phyloP scores from a whole-genome alignment of 371 early-diverging fungal genomes.

The Mortierella sp. region DNA sequence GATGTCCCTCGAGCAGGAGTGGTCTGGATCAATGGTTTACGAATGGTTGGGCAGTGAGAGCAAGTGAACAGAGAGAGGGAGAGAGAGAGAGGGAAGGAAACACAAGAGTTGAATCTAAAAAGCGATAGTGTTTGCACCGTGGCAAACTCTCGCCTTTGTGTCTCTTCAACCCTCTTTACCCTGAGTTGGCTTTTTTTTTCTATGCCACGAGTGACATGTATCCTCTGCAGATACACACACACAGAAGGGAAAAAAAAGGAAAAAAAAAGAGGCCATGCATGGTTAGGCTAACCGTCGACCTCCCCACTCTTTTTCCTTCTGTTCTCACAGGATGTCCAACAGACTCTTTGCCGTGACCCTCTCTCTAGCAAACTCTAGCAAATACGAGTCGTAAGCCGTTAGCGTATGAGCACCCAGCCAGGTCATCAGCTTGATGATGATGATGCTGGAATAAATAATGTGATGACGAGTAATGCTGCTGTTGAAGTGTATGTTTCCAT shows the following conservation, averaged over 20 bases:
- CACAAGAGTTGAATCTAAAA: background rate
- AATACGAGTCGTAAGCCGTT: too few species aligned
- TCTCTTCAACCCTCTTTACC: background rate
- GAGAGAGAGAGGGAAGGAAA: background rate
- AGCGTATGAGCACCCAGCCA: background rate
- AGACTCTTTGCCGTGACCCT: background rate
- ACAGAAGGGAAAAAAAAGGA: background rate
- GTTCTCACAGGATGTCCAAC: too few species aligned
- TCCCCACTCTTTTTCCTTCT: too few species aligned
- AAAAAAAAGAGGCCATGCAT: background rate
- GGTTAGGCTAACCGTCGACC: too few species aligned
- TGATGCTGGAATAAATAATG: background rate
- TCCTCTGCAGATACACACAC: conserved; percentile 4
- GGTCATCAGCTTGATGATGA: background rate
- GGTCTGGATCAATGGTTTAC: background rate
- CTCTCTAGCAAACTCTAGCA: background rate
- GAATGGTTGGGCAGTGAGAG: background rate
- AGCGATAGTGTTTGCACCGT: conserved; percentile 5
- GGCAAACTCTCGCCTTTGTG: background rate
- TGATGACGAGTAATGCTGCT: conserved; percentile 6
- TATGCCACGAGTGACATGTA: conserved; percentile 3
- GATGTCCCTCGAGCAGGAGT: too few species aligned
- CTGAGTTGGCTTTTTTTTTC: background rate
- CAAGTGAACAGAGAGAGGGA: background rate
- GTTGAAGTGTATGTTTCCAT: too few species aligned